Base-by-base conservation (phyloP, 345 rosid genomes). In the Aquilaria sinensis region DNA sequence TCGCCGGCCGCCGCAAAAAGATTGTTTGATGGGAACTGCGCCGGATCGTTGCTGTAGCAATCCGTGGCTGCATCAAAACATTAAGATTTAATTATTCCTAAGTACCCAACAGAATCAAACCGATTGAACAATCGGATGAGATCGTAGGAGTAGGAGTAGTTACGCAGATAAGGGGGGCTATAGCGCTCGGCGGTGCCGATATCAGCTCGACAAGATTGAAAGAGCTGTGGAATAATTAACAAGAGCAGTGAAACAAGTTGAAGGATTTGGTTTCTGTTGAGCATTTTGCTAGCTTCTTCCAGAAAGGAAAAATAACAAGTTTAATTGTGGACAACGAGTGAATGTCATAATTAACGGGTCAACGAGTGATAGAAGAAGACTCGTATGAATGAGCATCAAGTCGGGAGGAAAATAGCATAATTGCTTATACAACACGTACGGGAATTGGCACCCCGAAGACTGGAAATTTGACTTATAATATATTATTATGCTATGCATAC, bases 1-100 rank as follows among this genome's bases (percentile, higher is more conserved):
- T 83, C 88, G 5, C 88, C 92, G 0, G 86, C 92, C n/a, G 92
- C 83, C 10, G 77, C 89, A 5, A 86, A 86, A 60, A 86, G 29
- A 56, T 83, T 81, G 65, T 75, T 81, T 2, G 86, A 62, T 6
- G 92, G 88, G 37, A 83, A 86, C 77, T 83, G 75, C 4, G 76
- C 56, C 7, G 70, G 71, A 23, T 81, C 85, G 43, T 59, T 59
- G 0, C 74, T 76, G 43, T 60, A 67, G 53, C 88, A 86, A 9
- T 66, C 56, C 10, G 85, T 81, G 1, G 92, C 92, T 83, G 51
- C 5, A 49, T 2, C 13, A 6, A 43, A 11, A 34, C 5, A 60
- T 23, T 23, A 37, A 37, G 8, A 37, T 37, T 37, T 37, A 37
- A 37, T 7, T 37, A 37, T 15, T 11, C 4, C 29, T 33, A 54